phyloP scores from a whole-genome alignment of 306 rosid genomes.

The Mimosa pudica region DNA sequence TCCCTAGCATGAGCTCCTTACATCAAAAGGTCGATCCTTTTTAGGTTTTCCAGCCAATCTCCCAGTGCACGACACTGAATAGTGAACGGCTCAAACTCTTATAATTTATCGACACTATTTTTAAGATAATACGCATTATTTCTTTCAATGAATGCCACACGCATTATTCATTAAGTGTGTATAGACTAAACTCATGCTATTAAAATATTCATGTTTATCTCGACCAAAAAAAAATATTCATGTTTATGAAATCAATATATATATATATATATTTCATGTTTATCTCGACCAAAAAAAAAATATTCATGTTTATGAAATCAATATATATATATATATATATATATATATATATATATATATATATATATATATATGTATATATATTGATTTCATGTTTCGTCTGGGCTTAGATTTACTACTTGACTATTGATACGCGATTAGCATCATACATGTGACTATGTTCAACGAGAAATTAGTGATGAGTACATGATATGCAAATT shows the following conservation, averaged over 20 bases:
- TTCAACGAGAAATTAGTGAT: neutral
- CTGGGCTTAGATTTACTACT: neutral
- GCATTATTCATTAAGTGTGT: neutral
- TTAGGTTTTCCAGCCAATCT: neutral
- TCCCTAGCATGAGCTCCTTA: neutral
- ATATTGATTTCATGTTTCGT: neutral
- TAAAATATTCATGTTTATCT: neutral
- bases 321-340: too few species aligned
- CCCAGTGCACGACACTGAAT: neutral
- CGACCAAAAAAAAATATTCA: too few species aligned
- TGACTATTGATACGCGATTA: neutral
- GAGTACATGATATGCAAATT: neutral
- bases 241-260: too few species aligned
- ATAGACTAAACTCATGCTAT: neutral
- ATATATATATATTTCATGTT: too few species aligned
- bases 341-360: too few species aligned
- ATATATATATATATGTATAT: too few species aligned
- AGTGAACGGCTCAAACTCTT: slow-evolving; percentile 6
- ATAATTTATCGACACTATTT: neutral
- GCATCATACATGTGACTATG: neutral
- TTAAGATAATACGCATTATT: neutral
- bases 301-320: too few species aligned
- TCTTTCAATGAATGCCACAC: neutral
- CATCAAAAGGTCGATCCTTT: neutral
- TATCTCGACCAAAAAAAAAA: too few species aligned